Evolutionary conservation across 1,139 yeast species (phyloP).

Genomic region (Blastobotrys aristatus): DNA sequence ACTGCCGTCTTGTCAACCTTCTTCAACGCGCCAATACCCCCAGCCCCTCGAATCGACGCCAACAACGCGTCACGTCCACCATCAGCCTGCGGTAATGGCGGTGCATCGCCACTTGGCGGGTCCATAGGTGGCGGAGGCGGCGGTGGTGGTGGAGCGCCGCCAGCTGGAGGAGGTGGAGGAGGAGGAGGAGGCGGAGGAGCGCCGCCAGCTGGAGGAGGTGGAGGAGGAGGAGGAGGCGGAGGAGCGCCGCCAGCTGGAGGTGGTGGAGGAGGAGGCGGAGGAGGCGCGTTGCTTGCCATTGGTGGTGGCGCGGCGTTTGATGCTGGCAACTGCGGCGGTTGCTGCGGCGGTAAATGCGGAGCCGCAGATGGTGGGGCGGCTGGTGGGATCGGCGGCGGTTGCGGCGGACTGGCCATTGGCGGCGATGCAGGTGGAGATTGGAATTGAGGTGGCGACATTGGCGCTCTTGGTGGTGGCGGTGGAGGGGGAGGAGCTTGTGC

Average conservation of each 20-base stretch:
- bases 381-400: constrained; percentile 13
- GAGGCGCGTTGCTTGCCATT: constrained; percentile 19
- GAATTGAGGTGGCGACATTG: constrained; percentile 24
- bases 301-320: constrained; percentile 22
- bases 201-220: constrained; percentile 28
- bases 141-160: constrained; percentile 32
- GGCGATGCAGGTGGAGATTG: constrained; percentile 20
- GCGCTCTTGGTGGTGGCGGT: constrained; percentile 16
- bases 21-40: constrained; percentile 62
- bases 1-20: constrained; percentile 80
- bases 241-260: constrained; percentile 31
- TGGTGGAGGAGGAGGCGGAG: constrained; percentile 25
- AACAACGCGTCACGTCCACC: constrained; percentile 74
- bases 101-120: constrained; percentile 38
- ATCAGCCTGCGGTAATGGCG: constrained; percentile 42
- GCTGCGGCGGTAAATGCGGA: constrained; percentile 19
- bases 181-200: constrained; percentile 27
- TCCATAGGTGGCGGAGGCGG: constrained; percentile 38
- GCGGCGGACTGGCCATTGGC: constrained; percentile 22
- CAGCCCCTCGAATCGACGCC: constrained; percentile 79
- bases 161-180: constrained; percentile 29
- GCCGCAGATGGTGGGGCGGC: constrained; percentile 19
- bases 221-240: constrained; percentile 34
- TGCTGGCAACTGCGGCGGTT: constrained; percentile 19
- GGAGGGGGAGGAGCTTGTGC: constrained; percentile 26